Evolutionary conservation across 139 green algal genomes (phyloP), one percentile per base, ranked within the genome.

Genomic region (Chlorella sp.): DNA sequence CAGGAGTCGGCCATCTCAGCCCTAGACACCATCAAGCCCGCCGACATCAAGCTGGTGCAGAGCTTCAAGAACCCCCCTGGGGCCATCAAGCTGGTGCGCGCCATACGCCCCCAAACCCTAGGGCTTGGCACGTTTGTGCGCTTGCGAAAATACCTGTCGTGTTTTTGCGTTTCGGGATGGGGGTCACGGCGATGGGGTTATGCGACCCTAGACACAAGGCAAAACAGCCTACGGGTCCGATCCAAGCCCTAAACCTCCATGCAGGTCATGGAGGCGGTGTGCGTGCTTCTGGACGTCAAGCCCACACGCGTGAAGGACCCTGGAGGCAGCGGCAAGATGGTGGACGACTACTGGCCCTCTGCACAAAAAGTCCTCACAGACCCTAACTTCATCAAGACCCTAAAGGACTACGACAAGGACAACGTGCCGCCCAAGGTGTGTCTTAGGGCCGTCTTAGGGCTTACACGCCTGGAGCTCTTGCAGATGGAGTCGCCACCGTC

Each of bases 391-490:
- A 63, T 94, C 24, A 71, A 79, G 60, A 85, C 77, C 22, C 83
- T 94, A 30, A 94, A 92, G 79, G 80, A 81, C 33, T 94, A 89
- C 62, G 89, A 94, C 82, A 94, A 93, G 80, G 88, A 89, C 74
- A 85, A 85, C 55, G 84, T 91, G 62, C 67, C 77, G 23, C 76
- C 82, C 26, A 63, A 61, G 67, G 67, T 64, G 30, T n/a, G n/a
- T n/a, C n/a, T n/a, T n/a, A n/a, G n/a, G n/a, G n/a, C n/a, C n/a
- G n/a, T n/a, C n/a, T n/a, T n/a, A n/a, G n/a, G n/a, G n/a, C n/a
- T n/a, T n/a, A n/a, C n/a, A n/a, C n/a, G n/a, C n/a, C n/a, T n/a
- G n/a, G n/a, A n/a, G n/a, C n/a, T n/a, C n/a, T n/a, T n/a, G n/a
- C n/a, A n/a, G n/a, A n/a, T n/a, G n/a, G n/a, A n/a, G n/a, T n/a